Evolutionary conservation across 164 flowering plant genomes (phyloP), one percentile per base, ranked within the genome.

Genomic region (Stephania yunnanensis): DNA sequence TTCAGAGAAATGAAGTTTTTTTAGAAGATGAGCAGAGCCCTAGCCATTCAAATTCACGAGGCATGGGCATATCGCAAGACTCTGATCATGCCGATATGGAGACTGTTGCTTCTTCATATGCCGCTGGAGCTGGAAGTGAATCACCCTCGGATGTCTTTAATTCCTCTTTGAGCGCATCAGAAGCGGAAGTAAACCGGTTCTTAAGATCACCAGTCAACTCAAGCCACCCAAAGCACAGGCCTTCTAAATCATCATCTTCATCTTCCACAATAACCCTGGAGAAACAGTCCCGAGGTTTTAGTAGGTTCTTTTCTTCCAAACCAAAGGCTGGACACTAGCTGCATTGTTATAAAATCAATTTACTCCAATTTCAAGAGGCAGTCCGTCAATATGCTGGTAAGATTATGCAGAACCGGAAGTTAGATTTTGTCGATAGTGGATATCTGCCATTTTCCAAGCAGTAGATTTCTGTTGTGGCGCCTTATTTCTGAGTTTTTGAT

Each of bases 261-360:
- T 78, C 90, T n/a, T 85, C 90, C 2, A 48, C 80, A 11, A 83
- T 84, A 7, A 87, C 97, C 1, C 92, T 94, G 0, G 99, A 93
- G 85, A 95, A 93, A 80, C 89, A 88, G 2, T 45, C 86, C 5
- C 89, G 94, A 46, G 89, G 97, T 73, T 84, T 95, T 72, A 88
- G 93, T 88, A 87, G 98, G 81, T 92, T 93, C 86, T 96, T 94
- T 77, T 87, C 96, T 3, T 84, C 98, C 0, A 93, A 92, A 75
- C 84, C 83, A 64, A 93, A 86, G 83, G 86, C 61, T 66, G 82
- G 76, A 44, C 72, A 81, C 11, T 89, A 86, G 75, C 69, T 50
- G 73, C 12, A 1, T 20, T 29, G 30, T n/a, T 42, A 12, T 42
- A 52, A 17, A 61, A 58, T 17, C 73, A 69, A 52, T 25, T 42